Percentiles rank a stretch among this genome's conserved stretches.
phyloP scores from a whole-genome alignment of 2,329 filamentous ascomycete species.

The Alternaria consortialis region DNA sequence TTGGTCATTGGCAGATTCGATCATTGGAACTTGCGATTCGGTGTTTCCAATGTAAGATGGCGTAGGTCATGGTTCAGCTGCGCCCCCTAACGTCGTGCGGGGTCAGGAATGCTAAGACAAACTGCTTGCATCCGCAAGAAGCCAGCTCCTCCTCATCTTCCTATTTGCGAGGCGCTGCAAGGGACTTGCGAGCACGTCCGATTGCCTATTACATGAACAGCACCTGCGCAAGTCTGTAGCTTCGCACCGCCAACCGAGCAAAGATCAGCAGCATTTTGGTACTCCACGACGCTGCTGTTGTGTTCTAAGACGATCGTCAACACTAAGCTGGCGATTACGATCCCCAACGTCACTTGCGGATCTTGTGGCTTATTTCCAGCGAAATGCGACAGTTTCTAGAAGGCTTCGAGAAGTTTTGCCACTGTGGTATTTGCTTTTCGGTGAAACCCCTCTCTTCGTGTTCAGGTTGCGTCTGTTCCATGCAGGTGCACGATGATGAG shows the following conservation, averaged over 20 bases:
- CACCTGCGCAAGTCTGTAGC: background rate
- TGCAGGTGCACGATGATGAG: slow-evolving; percentile 2
- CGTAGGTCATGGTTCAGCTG: background rate
- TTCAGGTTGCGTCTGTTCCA: background rate
- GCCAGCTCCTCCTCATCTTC: background rate
- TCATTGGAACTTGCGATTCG: background rate
- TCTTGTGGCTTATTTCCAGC: background rate
- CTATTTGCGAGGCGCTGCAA: background rate
- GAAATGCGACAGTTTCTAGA: slow-evolving; percentile 1
- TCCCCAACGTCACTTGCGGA: slow-evolving; percentile 1
- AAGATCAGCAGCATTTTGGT: background rate
- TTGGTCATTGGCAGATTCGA: background rate
- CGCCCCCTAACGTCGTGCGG: slow-evolving; percentile 1
- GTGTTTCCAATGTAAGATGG: background rate
- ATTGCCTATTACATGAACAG: background rate
- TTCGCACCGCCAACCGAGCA: background rate
- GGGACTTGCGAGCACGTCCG: background rate
- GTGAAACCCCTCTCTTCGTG: background rate
- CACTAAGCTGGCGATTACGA: slow-evolving; percentile 2
- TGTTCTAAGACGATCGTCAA: background rate
- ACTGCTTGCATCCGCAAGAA: background rate
- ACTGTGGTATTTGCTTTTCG: slow-evolving; percentile 2
- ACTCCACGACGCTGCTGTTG: slow-evolving; percentile 2
- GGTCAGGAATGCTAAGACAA: slow-evolving; percentile 1
- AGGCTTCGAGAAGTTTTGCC: slow-evolving; percentile 14